Percentiles rank a stretch among this genome's conserved stretches.
Conservation (phyloP, 2,329 filamentous ascomycete species). For the Pyricularia sp. region DNA sequence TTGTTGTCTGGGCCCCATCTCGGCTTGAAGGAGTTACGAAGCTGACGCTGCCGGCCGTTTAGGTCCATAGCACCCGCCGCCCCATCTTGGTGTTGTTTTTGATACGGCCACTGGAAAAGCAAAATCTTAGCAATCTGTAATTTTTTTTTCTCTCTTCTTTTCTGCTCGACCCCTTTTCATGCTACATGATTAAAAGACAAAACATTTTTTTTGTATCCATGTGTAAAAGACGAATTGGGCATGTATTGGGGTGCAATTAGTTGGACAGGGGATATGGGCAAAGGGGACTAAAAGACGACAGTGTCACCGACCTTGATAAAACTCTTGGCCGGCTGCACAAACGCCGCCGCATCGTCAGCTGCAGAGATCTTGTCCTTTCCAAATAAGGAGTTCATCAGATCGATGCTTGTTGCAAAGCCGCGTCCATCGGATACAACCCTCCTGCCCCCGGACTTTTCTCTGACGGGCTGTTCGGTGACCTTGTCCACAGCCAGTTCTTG, state of each 20-base stretch:
- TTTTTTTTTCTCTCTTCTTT: slow-evolving; percentile 12
- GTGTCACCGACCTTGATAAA: slow-evolving; percentile 79
- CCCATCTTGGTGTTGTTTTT: slow-evolving; percentile 62
- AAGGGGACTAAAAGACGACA: slow-evolving; percentile 20
- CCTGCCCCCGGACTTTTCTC: slow-evolving; percentile 20
- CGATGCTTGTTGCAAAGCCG: slow-evolving; percentile 80
- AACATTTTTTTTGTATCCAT: background rate
- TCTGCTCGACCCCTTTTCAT: slow-evolving; percentile 19
- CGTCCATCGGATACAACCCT: slow-evolving; percentile 37
- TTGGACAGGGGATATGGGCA: background rate
- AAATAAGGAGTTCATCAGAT: slow-evolving; percentile 92
- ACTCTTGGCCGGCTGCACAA: slow-evolving; percentile 46
- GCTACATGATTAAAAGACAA: slow-evolving; percentile 18
- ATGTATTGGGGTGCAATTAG: slow-evolving; percentile 1
- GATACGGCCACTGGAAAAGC: slow-evolving; percentile 70
- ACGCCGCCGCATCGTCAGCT: slow-evolving; percentile 26
- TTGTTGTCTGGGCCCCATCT: slow-evolving; percentile 57
- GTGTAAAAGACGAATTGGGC: slow-evolving; percentile 4
- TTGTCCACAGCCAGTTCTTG: slow-evolving; percentile 37
- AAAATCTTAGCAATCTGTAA: slow-evolving; percentile 34
- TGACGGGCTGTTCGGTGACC: slow-evolving; percentile 38
- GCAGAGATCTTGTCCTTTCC: slow-evolving; percentile 56
- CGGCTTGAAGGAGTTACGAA: slow-evolving; percentile 67
- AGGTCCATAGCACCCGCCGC: slow-evolving; percentile 52
- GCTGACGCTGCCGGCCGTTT: slow-evolving; percentile 54